Conservation (phyloP, 1,284 basidiomycete genomes). For the Irpex sp. region DNA sequence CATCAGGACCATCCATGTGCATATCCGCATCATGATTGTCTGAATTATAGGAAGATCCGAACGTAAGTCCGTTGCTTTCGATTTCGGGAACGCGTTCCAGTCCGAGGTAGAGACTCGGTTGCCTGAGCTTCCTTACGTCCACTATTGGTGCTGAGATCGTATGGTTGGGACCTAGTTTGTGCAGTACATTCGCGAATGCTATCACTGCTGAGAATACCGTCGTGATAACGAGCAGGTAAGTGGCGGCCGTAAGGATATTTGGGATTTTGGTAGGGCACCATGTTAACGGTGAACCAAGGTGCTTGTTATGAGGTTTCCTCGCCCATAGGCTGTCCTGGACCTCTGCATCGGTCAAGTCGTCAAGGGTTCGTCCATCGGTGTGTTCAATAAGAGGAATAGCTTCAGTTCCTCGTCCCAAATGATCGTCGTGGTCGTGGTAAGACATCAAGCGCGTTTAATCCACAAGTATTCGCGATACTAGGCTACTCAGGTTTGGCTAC, state of each 20-base stretch:
- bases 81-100: conserved; percentile 19
- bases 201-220: background rate
- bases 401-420: background rate
- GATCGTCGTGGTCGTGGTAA: background rate
- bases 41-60: background rate
- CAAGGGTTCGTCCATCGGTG: too few relatives aligned
- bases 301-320: background rate
- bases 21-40: background rate
- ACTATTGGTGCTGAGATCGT: background rate
- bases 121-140: conserved; percentile 10
- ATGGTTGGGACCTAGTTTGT: too few relatives aligned
- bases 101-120: conserved; percentile 20
- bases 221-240: background rate
- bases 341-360: background rate
- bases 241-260: background rate
- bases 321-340: background rate
- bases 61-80: conserved; percentile 2
- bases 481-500: too few relatives aligned
- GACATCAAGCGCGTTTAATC: background rate
- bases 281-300: background rate
- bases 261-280: background rate
- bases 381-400: background rate
- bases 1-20: background rate
- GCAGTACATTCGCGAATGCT: background rate
- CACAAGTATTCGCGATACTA: too few relatives aligned